Evolutionary conservation across 2,329 filamentous ascomycete species (phyloP).

Genomic region (Zymoseptoria passerinii): DNA sequence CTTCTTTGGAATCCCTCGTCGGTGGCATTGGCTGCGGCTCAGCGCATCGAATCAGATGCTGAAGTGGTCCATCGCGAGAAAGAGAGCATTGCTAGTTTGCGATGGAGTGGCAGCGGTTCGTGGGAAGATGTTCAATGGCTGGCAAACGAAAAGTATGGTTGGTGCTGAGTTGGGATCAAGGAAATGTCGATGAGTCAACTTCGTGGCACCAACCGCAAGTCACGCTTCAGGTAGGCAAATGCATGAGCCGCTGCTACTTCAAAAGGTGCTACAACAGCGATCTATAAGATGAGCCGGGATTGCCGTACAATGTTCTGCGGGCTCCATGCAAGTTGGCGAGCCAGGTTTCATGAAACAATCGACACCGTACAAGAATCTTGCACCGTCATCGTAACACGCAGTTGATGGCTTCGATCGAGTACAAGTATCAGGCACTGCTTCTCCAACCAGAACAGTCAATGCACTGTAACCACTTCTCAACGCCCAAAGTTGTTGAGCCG

Average conservation of each 20-base stretch:
- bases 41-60: slow-evolving; percentile 39
- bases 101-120: slow-evolving; percentile 55
- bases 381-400: background rate
- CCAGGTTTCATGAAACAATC: background rate
- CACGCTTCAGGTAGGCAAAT: background rate
- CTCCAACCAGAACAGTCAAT: background rate
- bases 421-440: background rate
- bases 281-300: background rate
- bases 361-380: background rate
- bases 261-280: background rate
- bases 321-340: background rate
- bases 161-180: slow-evolving; percentile 47
- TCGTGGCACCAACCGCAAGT: too few species aligned
- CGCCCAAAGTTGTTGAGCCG: background rate
- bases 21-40: slow-evolving; percentile 35
- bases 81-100: slow-evolving; percentile 62
- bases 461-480: background rate
- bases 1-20: slow-evolving; percentile 76
- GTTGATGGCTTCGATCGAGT: background rate
- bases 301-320: background rate
- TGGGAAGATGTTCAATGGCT: slow-evolving; percentile 59
- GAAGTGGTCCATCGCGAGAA: slow-evolving; percentile 51
- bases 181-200: background rate
- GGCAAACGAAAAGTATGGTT: slow-evolving; percentile 68
- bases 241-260: background rate